phyloP scores from a whole-genome alignment of 2,329 filamentous ascomycete species.

The Cladorrhinum sp. region DNA sequence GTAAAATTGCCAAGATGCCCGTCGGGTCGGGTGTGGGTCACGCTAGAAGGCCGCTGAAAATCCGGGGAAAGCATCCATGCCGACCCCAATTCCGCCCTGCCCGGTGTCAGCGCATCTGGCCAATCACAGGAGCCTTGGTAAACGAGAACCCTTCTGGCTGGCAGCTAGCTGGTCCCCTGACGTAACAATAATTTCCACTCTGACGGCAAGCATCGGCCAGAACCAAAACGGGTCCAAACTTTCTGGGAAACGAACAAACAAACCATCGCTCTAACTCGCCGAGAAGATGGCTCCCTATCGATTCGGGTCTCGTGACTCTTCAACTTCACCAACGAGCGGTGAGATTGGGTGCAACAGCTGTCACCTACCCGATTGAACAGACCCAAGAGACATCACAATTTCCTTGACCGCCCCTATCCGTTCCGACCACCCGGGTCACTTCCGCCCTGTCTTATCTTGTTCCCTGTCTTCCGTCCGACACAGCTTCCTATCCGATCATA shows the following conservation, averaged over 20 bases:
- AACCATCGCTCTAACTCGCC: not conserved
- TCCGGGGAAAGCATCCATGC: conserved; percentile 3
- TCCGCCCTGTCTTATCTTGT: not conserved
- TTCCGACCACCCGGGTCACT: not conserved
- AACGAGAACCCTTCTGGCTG: conserved; percentile 17
- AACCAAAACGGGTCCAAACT: conserved; percentile 1
- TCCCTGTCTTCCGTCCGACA: not conserved
- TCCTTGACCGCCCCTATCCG: not conserved
- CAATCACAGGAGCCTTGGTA: conserved; percentile 14
- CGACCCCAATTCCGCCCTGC: too few species aligned
- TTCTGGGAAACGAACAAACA: not conserved
- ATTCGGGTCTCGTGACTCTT: not conserved
- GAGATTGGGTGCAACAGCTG: not conserved
- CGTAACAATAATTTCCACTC: not conserved
- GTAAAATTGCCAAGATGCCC: conserved; percentile 2
- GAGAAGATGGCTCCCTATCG: not conserved
- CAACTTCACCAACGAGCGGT: not conserved
- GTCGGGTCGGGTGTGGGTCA: not conserved
- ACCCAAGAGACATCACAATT: not conserved
- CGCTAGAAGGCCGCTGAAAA: conserved; percentile 4
- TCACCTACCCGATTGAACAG: not conserved
- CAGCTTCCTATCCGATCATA: not conserved
- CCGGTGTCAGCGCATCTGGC: conserved; percentile 19
- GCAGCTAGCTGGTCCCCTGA: conserved; percentile 6
- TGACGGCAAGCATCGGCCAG: conserved; percentile 23